Evolutionary conservation across 495 filamentous ascomycete genomes (phyloP), one percentile per base, ranked within the genome.

Genomic region (Penicillium daleae): DNA sequence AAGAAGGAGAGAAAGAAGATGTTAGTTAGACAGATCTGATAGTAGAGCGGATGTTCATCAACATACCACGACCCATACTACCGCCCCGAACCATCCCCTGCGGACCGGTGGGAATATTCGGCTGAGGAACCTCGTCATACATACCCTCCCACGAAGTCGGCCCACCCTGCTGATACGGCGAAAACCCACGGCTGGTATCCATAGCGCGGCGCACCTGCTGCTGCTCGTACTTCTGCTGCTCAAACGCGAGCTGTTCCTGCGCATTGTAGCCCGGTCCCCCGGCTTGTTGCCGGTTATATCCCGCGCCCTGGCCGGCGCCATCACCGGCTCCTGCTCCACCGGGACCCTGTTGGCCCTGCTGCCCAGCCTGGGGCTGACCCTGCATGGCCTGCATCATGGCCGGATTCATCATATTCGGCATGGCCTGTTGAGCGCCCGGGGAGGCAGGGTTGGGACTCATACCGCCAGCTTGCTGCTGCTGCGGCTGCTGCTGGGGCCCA

Each of bases 121-220:
- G 93, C 69, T 93, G 92, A 24, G 96, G 96, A 1, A 97, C 92
- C 72, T 97, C 95, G 72, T 99, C 95, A 74, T 99, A 99, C 95
- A 99, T 99, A 58, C 95, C 95, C 75, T 99, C 95, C 94, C 95
- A 98, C 24, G 89, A 92, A 24, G 91, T 93, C 26, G 90, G 89
- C 4, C 82, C 83, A 40, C 83, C 85, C 66, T 84, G 75, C 70
- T 85, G 77, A 50, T 80, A 82, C 7, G 80, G 81, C 48, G 78
- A 80, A 60, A 75, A 82, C 9, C 71, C 80, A 21, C 81, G 79
- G 60, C 71, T 78, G 51, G 51, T 32, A 15, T 81, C 77, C 69
- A 78, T 72, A 2, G 64, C 72, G 15, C 76, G 74, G 56, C 77
- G 83, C 54, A 80, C 84, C 70, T 89, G 86, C 73, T 91, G 90